Conservation (phyloP, 768 basidiomycete genomes). For the Lyophyllum semitale region DNA sequence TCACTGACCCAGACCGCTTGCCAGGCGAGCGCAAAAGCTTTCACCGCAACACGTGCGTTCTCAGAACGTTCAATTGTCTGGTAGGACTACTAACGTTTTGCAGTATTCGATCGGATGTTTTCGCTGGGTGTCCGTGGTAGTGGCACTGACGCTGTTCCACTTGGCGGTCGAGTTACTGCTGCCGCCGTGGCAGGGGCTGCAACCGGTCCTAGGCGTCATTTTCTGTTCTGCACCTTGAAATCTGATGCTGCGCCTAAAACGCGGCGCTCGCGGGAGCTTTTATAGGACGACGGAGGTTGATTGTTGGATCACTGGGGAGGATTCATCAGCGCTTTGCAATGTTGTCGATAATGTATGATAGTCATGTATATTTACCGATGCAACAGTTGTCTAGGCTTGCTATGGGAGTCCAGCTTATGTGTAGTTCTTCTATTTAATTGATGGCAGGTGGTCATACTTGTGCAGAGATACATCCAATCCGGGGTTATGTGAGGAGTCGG, state of each 20-base stretch:
- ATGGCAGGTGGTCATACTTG: conserved; percentile 10
- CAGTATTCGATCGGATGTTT: conserved; percentile 91
- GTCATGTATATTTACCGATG: background rate
- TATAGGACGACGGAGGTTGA: background rate
- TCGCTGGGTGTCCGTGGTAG: conserved; percentile 80
- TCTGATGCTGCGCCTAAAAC: conserved; percentile 48
- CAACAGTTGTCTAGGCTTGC: background rate
- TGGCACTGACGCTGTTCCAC: conserved; percentile 63
- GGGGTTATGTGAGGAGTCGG: conserved; percentile 10
- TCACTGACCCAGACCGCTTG: conserved; percentile 85
- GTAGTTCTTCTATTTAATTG: background rate
- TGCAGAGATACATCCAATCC: conserved; percentile 20
- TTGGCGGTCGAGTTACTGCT: conserved; percentile 64
- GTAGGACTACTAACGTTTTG: conserved; percentile 2
- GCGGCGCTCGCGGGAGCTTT: conserved; percentile 28
- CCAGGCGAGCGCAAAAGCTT: conserved; percentile 87
- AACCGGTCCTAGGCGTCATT: conserved; percentile 79
- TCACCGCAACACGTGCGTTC: conserved; percentile 76
- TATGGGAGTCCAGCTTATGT: background rate
- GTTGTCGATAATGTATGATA: background rate
- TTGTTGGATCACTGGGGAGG: no score
- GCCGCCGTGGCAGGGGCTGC: conserved; percentile 63
- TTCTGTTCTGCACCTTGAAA: conserved; percentile 79
- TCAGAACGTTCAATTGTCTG: background rate
- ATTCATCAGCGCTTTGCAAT: background rate